Evolutionary conservation across 495 filamentous ascomycete genomes (phyloP), one percentile per base, ranked within the genome.

Genomic region (Penicillium cosmopolitanum): DNA sequence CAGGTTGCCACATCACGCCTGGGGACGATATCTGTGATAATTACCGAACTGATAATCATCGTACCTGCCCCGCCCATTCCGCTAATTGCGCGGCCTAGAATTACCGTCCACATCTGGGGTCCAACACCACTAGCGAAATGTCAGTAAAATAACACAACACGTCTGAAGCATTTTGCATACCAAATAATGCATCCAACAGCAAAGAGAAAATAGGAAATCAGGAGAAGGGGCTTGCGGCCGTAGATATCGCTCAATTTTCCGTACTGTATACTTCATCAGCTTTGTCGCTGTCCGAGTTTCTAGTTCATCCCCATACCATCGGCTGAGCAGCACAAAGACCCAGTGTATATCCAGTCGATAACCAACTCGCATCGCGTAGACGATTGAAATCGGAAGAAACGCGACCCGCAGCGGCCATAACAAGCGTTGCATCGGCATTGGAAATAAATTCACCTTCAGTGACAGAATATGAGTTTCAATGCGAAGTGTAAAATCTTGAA

Each of bases 341-440:
- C 4, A 91, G 67, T 0, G 78, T 77, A 64, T 87, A 90, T 46
- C 79, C 82, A 6, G 86, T 87, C 10, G 87, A 82, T n/a, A 91
- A 66, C 88, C 87, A 91, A 55, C 76, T 85, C 2, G 84, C 85
- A 58, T 83, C 76, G 8, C 76, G 76, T 10, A 90, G 65, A 33
- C 75, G 77, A 58, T 84, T 73, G 69, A 90, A 90, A 56, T 89
- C 83, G 35, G 88, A 91, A 0, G 87, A 84, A 35, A 91, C 86
- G 36, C 70, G 75, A 8, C 79, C 79, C 36, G 87, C 81, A 0
- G 86, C 85, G 0, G 88, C 86, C 51, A 90, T 73, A 0, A 90
- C 76, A 0, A 91, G 77, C 1, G 85, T 85, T 1, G 72, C 70
- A 66, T 91, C 88, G 19, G 83, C 78, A 61, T 86, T 84, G 13